phyloP scores from a whole-genome alignment of 805 yeast genomes.

The Pichia membranifaciens region DNA sequence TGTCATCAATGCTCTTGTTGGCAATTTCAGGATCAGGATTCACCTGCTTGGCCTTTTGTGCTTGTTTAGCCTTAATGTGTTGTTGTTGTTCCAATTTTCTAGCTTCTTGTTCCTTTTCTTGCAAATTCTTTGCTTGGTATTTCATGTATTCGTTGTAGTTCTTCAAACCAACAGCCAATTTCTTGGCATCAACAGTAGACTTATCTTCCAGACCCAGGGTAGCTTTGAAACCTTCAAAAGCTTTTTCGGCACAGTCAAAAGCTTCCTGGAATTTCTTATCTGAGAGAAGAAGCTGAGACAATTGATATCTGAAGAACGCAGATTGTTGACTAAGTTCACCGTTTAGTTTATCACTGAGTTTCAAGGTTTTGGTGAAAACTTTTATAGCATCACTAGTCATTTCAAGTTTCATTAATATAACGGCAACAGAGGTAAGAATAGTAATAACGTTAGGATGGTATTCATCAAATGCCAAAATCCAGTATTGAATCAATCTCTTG shows the following conservation, averaged over 20 bases:
- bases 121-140: slow-evolving; percentile 17
- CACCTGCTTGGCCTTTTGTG: slow-evolving; percentile 30
- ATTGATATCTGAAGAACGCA: slow-evolving; percentile 63
- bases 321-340: slow-evolving; percentile 58
- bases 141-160: slow-evolving; percentile 35
- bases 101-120: slow-evolving; percentile 20
- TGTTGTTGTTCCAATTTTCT: slow-evolving; percentile 19
- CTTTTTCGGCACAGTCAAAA: slow-evolving; percentile 45
- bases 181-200: slow-evolving; percentile 60
- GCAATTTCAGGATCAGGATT: slow-evolving; percentile 51
- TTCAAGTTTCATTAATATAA: slow-evolving; percentile 50
- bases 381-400: slow-evolving; percentile 42
- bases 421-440: slow-evolving; percentile 55
- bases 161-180: slow-evolving; percentile 55
- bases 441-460: slow-evolving; percentile 68
- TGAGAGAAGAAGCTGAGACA: slow-evolving; percentile 55
- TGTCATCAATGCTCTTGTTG: slow-evolving; percentile 62
- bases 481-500: slow-evolving; percentile 51
- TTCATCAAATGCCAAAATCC: slow-evolving; percentile 53
- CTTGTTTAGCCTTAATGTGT: slow-evolving; percentile 22
- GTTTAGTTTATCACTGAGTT: slow-evolving; percentile 42
- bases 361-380: slow-evolving; percentile 50
- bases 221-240: slow-evolving; percentile 51
- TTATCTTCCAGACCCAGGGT: slow-evolving; percentile 64
- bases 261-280: slow-evolving; percentile 51